Conservation (phyloP, 768 basidiomycete species). For the Naganishia friedmannii region DNA sequence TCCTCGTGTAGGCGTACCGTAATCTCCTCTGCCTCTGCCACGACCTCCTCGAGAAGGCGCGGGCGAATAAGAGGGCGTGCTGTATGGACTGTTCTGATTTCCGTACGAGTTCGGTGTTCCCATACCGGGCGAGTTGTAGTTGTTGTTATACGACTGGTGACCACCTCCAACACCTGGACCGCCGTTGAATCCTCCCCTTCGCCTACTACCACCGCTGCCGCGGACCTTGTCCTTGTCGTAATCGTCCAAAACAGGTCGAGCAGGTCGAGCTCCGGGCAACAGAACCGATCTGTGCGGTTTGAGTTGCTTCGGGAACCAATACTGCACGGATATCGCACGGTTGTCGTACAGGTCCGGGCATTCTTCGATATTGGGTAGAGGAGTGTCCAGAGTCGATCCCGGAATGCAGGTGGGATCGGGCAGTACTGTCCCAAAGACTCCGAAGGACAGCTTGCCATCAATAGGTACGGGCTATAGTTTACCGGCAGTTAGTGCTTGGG, state of each 20-base stretch:
- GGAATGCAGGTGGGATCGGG: conserved; percentile 87
- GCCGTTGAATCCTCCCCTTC: conserved; percentile 35
- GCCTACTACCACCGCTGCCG: conserved; percentile 32
- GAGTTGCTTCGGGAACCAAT: conserved; percentile 83
- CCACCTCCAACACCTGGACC: conserved; percentile 35
- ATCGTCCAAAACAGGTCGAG: conserved; percentile 62
- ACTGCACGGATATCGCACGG: conserved; percentile 77
- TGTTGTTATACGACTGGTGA: conserved; percentile 42
- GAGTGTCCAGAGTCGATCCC: conserved; percentile 81
- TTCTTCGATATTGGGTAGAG: conserved; percentile 59
- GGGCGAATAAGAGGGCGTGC: conserved; percentile 13
- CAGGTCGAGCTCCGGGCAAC: conserved; percentile 67
- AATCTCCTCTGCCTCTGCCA: conserved; percentile 49
- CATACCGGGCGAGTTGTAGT: conserved; percentile 35
- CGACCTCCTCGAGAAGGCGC: conserved; percentile 26
- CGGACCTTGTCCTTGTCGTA: conserved; percentile 52
- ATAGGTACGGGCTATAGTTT: conserved; percentile 66
- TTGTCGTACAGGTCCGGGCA: conserved; percentile 82
- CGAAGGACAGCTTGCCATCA: conserved; percentile 66
- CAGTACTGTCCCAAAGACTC: conserved; percentile 73
- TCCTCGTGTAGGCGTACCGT: conserved; percentile 38
- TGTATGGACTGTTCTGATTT: conserved; percentile 32
- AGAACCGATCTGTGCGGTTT: conserved; percentile 80
- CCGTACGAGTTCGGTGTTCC: conserved; percentile 33
- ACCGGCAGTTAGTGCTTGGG: conserved; percentile 27